Evolutionary conservation across 2,329 filamentous ascomycete genomes (phyloP).

Genomic region (Stromatinia cepivora): DNA sequence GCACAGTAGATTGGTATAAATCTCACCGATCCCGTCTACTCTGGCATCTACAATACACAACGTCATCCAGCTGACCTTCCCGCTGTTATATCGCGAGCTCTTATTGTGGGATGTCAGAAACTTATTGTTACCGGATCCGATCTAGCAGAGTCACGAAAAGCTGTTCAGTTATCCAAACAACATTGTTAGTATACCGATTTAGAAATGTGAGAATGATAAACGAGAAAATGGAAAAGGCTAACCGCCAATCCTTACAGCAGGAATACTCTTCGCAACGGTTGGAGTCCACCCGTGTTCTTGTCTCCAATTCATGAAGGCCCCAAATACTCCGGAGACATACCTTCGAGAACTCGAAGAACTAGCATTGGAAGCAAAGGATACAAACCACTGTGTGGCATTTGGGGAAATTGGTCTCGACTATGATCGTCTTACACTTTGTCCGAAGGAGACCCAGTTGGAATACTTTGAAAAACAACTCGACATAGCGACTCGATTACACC

Average conservation of each 20-base stretch:
- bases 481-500: constrained; percentile 58
- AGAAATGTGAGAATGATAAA: background rate
- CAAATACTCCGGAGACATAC: constrained; percentile 49
- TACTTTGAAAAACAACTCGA: constrained; percentile 74
- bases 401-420: constrained; percentile 97
- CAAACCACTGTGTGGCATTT: constrained; percentile 64
- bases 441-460: constrained; percentile 75
- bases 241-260: constrained; percentile 53
- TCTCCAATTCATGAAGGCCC: constrained; percentile 64
- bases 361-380: constrained; percentile 53
- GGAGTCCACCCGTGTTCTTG: constrained; percentile 93
- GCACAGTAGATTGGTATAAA: constrained; percentile 81
- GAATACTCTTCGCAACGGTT: constrained; percentile 82
- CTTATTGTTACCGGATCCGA: constrained; percentile 94
- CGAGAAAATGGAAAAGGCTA: constrained; percentile 18
- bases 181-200: constrained; percentile 59
- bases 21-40: constrained; percentile 87
- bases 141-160: constrained; percentile 72
- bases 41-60: constrained; percentile 76
- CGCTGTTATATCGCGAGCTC: constrained; percentile 76
- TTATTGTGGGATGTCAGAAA: constrained; percentile 78
- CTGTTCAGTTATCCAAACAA: constrained; percentile 69
- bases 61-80: constrained; percentile 71
- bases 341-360: constrained; percentile 63
- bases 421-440: constrained; percentile 81